Percentiles rank a stretch among this genome's conserved stretches.
phyloP scores from a whole-genome alignment of 495 filamentous ascomycete genomes.

The Tuber umbilicatum region DNA sequence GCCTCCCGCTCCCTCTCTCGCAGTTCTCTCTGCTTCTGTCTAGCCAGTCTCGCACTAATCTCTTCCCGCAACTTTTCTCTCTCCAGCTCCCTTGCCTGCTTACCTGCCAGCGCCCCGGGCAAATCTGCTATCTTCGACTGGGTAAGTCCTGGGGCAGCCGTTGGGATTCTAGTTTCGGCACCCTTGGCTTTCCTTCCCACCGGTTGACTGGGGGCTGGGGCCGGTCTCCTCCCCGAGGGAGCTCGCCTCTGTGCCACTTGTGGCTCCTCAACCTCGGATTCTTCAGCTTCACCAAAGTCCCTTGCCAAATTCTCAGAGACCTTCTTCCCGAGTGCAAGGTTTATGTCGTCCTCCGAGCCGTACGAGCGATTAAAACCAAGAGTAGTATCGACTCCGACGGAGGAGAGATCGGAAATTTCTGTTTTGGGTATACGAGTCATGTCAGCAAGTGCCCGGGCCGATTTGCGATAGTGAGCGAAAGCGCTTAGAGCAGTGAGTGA shows the following conservation, averaged over 20 bases:
- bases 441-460: constrained; percentile 10
- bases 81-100: not conserved
- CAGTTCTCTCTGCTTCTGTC: not conserved
- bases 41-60: not conserved
- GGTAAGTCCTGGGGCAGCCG: not conserved
- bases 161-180: not conserved
- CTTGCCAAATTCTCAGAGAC: constrained; percentile 34
- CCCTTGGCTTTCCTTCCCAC: not conserved
- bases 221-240: not conserved
- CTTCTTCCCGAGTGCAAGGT: constrained; percentile 22
- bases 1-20: not conserved
- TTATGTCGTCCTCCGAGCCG: constrained; percentile 31
- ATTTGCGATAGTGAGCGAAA: not conserved
- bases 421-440: not conserved
- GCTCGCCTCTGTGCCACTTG: not conserved
- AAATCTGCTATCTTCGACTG: not conserved
- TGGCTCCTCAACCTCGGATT: not conserved
- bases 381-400: constrained; percentile 25
- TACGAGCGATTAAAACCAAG: constrained; percentile 30
- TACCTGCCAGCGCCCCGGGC: not conserved
- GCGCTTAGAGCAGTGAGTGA: not conserved
- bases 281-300: not conserved
- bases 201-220: not conserved
- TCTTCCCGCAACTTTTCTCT: constrained; percentile 3
- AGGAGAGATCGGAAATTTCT: constrained; percentile 32